Evolutionary conservation across 2,329 filamentous ascomycete genomes (phyloP), one percentile per base, ranked within the genome.

Genomic region (Botryotinia calthae): DNA sequence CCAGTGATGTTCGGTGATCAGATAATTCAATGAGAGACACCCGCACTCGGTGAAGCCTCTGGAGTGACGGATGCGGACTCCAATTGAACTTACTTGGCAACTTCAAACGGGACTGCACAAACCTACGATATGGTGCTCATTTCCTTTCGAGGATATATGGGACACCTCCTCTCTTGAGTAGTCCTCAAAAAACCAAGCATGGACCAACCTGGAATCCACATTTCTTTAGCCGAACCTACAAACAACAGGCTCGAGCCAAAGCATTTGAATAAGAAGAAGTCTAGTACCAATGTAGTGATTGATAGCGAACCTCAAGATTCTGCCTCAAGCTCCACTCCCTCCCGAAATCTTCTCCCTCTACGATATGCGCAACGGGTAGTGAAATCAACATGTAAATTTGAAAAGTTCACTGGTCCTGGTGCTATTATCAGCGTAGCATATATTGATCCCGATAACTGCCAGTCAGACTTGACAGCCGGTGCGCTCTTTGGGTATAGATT

Each of bases 381-480:
- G 51, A 31, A 16, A 48, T 20, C n/a, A 10, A 10, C 12, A 54
- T 64, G 65, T 40, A 78, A 75, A 28, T 86, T 85, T 76, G 76
- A 80, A 40, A 84, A 81, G 70, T 87, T 87, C 77, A 80, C 87
- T 44, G 86, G 86, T 2, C 86, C 86, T 51, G 86, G 86, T 20
- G 69, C 74, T 12, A 74, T 76, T 14, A 76, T 75, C 68, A 77
- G 79, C 22, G 81, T 82, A 31, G 80, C 81, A 31, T 82, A 82
- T 73, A 81, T 82, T 61, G 80, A 82, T 72, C 81, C 78, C 76
- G 84, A 84, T 72, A 88, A 88, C 76, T 88, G 87, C 76, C 84
- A 86, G 5, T 88, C 86, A 4, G 86, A 86, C 75, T 84, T 87
- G 44, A 83, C 86, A 40, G 86, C 86, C 48, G 86, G 86, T 68